phyloP scores from a whole-genome alignment of 1,284 basidiomycete genomes.

The Ceratorhiza oryzae-sativae region DNA sequence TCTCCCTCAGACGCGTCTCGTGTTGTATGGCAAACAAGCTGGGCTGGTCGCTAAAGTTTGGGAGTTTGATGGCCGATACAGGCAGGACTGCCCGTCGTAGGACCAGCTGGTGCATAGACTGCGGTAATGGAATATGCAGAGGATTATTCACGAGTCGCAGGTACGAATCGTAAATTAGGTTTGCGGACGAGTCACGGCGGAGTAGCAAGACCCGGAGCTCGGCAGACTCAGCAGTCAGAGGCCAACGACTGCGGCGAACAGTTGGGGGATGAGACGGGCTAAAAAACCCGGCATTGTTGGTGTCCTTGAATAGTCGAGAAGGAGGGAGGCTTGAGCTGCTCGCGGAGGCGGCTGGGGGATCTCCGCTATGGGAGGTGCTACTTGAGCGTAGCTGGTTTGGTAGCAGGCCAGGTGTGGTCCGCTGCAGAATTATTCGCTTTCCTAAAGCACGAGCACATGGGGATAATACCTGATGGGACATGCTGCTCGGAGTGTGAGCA shows the following conservation, averaged over 20 bases:
- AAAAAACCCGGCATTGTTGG: conserved; percentile 6
- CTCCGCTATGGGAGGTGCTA: neutral
- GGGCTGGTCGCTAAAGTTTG: conserved; percentile 26
- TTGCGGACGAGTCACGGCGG: neutral
- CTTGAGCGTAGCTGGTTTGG: neutral
- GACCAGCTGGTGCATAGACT: conserved; percentile 27
- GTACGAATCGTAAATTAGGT: conserved; percentile 27
- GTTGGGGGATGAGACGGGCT: neutral
- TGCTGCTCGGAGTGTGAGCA: conserved; percentile 10
- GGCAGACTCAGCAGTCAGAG: conserved; percentile 23
- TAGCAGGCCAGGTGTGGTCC: neutral
- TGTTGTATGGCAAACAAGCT: conserved; percentile 11
- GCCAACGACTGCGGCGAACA: conserved; percentile 11
- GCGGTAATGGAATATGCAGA: conserved; percentile 14
- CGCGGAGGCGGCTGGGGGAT: neutral
- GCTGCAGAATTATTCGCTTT: neutral
- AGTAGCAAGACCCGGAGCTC: conserved; percentile 23
- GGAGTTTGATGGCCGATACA: neutral
- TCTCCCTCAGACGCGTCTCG: conserved; percentile 66
- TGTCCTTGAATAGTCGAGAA: neutral
- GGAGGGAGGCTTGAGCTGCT: conserved; percentile 4
- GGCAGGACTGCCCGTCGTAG: conserved; percentile 1
- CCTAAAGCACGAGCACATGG: conserved; percentile 25
- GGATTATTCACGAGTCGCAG: conserved; percentile 24
- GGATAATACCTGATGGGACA: conserved; percentile 25